phyloP scores from a whole-genome alignment of 2,329 filamentous ascomycete genomes.

The Hymenoscyphus scutula region DNA sequence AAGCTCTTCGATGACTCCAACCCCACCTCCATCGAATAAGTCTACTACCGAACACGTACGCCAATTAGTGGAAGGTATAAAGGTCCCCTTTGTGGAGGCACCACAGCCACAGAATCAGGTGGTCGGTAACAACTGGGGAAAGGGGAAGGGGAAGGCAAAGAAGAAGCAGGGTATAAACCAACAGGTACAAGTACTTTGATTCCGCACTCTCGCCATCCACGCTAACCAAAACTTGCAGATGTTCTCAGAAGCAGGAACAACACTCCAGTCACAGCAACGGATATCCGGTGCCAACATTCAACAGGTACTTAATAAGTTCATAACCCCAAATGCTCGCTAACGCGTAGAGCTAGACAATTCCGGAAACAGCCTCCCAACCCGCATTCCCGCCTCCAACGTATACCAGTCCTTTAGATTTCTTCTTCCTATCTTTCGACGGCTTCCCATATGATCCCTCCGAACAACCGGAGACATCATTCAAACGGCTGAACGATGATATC shows the following conservation, averaged over 20 bases:
- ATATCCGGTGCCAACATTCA: too few species aligned
- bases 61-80: too few species aligned
- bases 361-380: background rate
- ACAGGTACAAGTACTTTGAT: background rate
- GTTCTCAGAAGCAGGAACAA: background rate
- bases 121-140: too few species aligned
- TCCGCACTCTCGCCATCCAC: background rate
- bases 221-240: background rate
- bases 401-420: background rate
- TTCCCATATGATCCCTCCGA: background rate
- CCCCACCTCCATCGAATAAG: background rate
- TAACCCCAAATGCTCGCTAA: too few species aligned
- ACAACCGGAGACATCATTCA: background rate
- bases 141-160: background rate
- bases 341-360: too few species aligned
- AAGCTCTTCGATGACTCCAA: background rate
- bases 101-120: background rate
- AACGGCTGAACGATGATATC: background rate
- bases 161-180: background rate
- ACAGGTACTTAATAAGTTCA: too few species aligned
- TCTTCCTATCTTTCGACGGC: background rate
- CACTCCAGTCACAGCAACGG: too few species aligned
- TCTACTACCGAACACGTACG: too few species aligned
- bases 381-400: background rate
- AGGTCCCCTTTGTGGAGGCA: background rate